These are phyloP conservation scores for Acacia concinna DNA, from an alignment of 331 rosid species.

Conservation along the genomic window DNA sequence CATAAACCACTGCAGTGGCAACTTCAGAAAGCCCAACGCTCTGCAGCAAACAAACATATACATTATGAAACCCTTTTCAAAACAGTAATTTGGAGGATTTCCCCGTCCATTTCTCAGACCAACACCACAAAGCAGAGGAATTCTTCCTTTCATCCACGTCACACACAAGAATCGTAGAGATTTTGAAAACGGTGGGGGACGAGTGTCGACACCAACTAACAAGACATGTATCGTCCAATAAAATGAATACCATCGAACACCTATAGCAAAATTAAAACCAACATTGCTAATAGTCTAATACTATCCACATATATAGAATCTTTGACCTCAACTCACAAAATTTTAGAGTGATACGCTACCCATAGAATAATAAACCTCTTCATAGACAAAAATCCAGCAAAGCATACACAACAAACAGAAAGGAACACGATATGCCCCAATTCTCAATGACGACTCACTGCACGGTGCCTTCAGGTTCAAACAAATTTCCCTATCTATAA, in stretches of 20 bases:
- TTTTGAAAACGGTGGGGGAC: not conserved
- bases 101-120: not conserved
- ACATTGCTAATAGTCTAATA: not conserved
- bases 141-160: not conserved
- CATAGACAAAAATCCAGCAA: not conserved
- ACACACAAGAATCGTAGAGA: not conserved
- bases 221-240: conserved; percentile 1
- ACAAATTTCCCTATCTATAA: conserved; percentile 60
- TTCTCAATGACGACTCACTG: conserved; percentile 20
- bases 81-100: not conserved
- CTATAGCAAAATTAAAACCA: conserved; percentile 12
- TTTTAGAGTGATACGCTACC: conserved; percentile 30
- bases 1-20: not conserved
- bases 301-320: conserved; percentile 1
- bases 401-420: not conserved
- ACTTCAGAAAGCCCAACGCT: not conserved
- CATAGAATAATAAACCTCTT: conserved; percentile 5
- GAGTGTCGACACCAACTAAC: not conserved
- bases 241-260: not conserved
- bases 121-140: not conserved
- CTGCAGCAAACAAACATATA: too few relatives aligned
- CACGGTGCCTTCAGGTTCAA: conserved; percentile 20
- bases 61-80: too few relatives aligned
- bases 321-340: conserved; percentile 42
- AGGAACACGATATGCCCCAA: not conserved